A percentile compares a stretch with the other conserved stretches of the same genome.
Conservation (phyloP, 805 yeast species). For the Candida pini region DNA sequence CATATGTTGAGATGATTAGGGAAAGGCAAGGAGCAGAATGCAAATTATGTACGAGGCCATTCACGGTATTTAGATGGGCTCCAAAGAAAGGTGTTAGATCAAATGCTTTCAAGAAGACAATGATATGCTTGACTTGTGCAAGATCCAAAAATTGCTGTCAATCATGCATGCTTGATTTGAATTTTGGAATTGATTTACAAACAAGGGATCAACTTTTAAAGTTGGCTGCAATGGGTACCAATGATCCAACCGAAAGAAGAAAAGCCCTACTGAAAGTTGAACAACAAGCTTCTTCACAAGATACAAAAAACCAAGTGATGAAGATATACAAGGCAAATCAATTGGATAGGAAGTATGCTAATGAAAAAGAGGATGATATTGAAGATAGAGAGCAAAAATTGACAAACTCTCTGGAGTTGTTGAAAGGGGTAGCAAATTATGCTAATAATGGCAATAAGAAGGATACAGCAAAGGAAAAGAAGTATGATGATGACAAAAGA, state of each 20-base stretch:
- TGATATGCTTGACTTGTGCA: slow-evolving; percentile 77
- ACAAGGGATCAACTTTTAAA: slow-evolving; percentile 76
- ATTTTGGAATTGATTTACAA: slow-evolving; percentile 73
- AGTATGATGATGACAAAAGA: slow-evolving; percentile 4
- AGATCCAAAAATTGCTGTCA: slow-evolving; percentile 81
- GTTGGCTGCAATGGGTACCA: slow-evolving; percentile 50
- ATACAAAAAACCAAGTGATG: slow-evolving; percentile 38
- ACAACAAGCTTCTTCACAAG: slow-evolving; percentile 7
- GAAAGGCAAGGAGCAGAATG: slow-evolving; percentile 77
- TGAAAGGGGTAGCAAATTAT: slow-evolving; percentile 40
- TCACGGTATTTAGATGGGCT: slow-evolving; percentile 75
- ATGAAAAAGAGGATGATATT: slow-evolving; percentile 18
- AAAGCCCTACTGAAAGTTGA: no score
- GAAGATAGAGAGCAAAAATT: slow-evolving; percentile 15
- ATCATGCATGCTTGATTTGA: slow-evolving; percentile 75
- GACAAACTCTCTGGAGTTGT: slow-evolving; percentile 43
- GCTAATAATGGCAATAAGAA: slow-evolving; percentile 2
- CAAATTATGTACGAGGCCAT: slow-evolving; percentile 78
- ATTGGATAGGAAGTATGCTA: slow-evolving; percentile 28
- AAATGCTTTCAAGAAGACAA: slow-evolving; percentile 49
- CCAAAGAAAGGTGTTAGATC: slow-evolving; percentile 29
- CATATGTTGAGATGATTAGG: slow-evolving; percentile 64
- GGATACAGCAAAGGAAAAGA: slow-evolving; percentile 8
- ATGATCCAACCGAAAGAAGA: slow-evolving; percentile 11
- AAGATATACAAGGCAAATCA: slow-evolving; percentile 53